Evolutionary conservation across 1,139 yeast species (phyloP), one percentile per base, ranked within the genome.

Genomic region (Yamadazyma conglobata): DNA sequence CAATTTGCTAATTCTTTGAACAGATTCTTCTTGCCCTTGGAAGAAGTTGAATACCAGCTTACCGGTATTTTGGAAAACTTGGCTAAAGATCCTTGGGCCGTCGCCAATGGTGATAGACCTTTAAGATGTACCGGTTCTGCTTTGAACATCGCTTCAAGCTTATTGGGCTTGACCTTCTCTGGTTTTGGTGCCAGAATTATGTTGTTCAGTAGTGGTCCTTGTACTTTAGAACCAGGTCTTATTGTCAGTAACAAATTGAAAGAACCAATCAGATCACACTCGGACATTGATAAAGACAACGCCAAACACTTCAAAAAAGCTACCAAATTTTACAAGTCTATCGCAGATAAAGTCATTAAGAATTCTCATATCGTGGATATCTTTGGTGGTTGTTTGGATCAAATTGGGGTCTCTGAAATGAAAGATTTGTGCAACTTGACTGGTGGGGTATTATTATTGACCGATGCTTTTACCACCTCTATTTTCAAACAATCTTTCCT

Each of bases 391-490:
- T 88, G 96, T 63, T 89, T 88, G 56, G 31, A 91, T 63, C 98
- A 91, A 69, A 85, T 89, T 43, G 99, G 99, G 56, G 81, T 91
- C 75, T 81, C 84, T 47, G 99, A 91, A 66, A 91, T 91, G 97
- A 86, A 87, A 60, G 73, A 84, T 38, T 67, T 93, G 48, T 75
- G 95, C 38, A 86, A 87, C 62, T 70, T 77, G 47, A 91, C 97
- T 17, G 98, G 98, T 48, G 99, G 99, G 60, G 84, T 85, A 20
- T 69, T 93, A 52, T 77, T 91, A 34, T 75, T 91, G 47, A 74
- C 95, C 2, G 99, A 91, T 68, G 93, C 97, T 6, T 93, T 93
- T 65, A 88, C 96, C 25, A 91, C 98, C 6, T 83, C 97, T 4
- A 91, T 91, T 48, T 91, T 91, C 71, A 88, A 89, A 59, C 96